Evolutionary conservation across 441 rosid genomes (phyloP).

Genomic region (Metrosideros polymorpha): DNA sequence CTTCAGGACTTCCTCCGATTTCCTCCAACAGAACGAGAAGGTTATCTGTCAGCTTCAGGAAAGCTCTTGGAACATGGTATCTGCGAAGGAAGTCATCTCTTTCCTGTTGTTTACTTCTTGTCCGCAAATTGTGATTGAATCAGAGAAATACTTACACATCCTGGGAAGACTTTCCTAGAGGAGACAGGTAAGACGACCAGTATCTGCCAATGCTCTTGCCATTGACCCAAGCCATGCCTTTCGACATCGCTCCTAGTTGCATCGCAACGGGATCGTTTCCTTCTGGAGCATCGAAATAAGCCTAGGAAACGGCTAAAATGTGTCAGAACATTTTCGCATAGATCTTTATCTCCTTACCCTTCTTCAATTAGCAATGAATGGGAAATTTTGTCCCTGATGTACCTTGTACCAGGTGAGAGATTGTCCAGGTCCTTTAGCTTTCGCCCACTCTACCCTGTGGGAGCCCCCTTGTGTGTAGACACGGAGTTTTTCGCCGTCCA

Average conservation of each 20-base stretch:
- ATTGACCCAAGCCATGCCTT: conserved; percentile 24
- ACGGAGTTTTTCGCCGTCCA: conserved; percentile 25
- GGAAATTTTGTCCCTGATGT: background rate
- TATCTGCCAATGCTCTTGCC: conserved; percentile 24
- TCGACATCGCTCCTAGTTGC: conserved; percentile 11
- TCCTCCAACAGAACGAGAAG: conserved; percentile 35
- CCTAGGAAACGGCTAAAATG: background rate
- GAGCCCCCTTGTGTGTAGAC: conserved; percentile 17
- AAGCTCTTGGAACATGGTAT: conserved; percentile 42
- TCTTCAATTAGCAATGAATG: background rate
- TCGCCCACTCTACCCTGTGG: conserved; percentile 22
- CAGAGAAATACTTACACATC: background rate
- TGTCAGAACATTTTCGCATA: background rate
- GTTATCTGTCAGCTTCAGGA: conserved; percentile 30
- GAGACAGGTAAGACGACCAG: conserved; percentile 13
- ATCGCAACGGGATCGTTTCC: conserved; percentile 19
- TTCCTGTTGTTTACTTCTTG: too few species aligned
- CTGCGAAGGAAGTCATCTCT: background rate
- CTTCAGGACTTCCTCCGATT: conserved; percentile 24
- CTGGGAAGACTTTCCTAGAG: conserved; percentile 9
- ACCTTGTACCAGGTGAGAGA: conserved; percentile 35
- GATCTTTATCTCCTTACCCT: background rate
- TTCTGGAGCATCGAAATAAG: conserved; percentile 13
- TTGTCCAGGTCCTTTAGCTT: conserved; percentile 5
- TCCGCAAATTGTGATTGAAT: background rate